Percentiles rank a stretch among this genome's conserved stretches.
Conservation (phyloP, 208 protist species). For the Tetramitus jugosus region DNA sequence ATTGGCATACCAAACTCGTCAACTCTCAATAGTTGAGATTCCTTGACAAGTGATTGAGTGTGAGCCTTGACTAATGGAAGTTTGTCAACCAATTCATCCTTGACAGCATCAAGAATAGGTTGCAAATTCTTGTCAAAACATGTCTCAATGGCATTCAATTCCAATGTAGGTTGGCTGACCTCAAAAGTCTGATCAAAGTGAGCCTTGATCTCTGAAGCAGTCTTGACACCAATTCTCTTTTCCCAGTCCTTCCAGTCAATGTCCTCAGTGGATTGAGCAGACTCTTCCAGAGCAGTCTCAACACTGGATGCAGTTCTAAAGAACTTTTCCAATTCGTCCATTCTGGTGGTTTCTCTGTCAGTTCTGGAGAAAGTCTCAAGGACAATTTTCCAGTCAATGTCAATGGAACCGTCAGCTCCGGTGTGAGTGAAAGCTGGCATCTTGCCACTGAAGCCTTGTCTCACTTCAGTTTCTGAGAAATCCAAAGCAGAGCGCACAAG, state of each 20-base stretch:
- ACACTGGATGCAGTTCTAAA: not conserved
- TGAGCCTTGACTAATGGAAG: not conserved
- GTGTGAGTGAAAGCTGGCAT: not conserved
- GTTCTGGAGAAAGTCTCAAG: not conserved
- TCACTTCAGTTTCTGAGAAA: not conserved
- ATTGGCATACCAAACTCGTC: not conserved
- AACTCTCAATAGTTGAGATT: not conserved
- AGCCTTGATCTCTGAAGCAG: not conserved
- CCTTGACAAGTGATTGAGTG: not conserved
- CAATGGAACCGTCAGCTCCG: not conserved
- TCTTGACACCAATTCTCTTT: not conserved
- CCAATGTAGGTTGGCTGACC: not conserved
- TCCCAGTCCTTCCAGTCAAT: slow-evolving; percentile 15
- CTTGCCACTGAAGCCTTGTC: not conserved
- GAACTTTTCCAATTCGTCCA: slow-evolving; percentile 1
- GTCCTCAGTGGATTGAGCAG: not conserved
- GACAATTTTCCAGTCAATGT: not conserved
- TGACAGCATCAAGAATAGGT: not conserved
- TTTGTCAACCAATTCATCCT: slow-evolving; percentile 5
- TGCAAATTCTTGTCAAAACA: not conserved
- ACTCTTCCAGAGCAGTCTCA: not conserved
- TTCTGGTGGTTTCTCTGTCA: not conserved
- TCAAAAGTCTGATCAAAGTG: not conserved
- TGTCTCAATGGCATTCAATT: not conserved
- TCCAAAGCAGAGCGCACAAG: not conserved